A percentile compares a stretch with the other conserved stretches of the same genome.
phyloP scores from a whole-genome alignment of 1,284 basidiomycete species.

The Sanghuangporus baumii region DNA sequence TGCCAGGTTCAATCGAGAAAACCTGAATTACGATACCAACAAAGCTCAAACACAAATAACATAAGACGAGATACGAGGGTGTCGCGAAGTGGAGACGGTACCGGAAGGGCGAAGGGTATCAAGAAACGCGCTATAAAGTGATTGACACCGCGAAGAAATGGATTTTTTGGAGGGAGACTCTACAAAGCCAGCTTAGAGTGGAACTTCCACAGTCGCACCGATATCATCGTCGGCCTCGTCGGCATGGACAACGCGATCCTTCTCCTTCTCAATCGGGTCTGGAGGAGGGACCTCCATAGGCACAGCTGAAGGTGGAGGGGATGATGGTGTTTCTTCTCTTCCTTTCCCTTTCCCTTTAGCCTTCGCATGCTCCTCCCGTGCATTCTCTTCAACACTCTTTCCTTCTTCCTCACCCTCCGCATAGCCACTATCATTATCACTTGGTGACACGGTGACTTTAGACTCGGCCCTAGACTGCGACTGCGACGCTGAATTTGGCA shows the following conservation, averaged over 20 bases:
- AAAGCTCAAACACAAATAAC: not conserved
- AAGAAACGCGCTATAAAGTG: too few relatives aligned
- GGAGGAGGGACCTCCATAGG: conserved; percentile 66
- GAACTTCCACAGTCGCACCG: conserved; percentile 68
- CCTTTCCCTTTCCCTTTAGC: not conserved
- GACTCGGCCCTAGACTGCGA: not conserved
- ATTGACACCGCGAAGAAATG: too few relatives aligned
- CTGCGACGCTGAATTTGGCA: conserved; percentile 16
- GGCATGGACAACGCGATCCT: conserved; percentile 38
- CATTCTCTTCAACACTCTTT: not conserved
- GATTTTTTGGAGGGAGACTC: not conserved
- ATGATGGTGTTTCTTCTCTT: conserved; percentile 25
- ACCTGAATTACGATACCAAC: not conserved
- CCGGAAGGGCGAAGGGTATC: not conserved
- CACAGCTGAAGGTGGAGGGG: conserved; percentile 38
- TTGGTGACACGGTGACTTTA: conserved; percentile 13
- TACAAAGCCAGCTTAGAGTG: conserved; percentile 21
- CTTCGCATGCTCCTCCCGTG: conserved; percentile 15
- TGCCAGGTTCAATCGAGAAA: not conserved
- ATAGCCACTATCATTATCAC: conserved; percentile 7
- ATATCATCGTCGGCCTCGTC: conserved; percentile 54
- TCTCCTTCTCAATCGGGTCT: conserved; percentile 71
- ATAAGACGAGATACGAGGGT: not conserved
- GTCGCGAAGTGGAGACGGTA: not conserved
- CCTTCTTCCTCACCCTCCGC: not conserved